Base-by-base conservation (phyloP, 768 basidiomycete genomes). In the Russula ochroleuca region DNA sequence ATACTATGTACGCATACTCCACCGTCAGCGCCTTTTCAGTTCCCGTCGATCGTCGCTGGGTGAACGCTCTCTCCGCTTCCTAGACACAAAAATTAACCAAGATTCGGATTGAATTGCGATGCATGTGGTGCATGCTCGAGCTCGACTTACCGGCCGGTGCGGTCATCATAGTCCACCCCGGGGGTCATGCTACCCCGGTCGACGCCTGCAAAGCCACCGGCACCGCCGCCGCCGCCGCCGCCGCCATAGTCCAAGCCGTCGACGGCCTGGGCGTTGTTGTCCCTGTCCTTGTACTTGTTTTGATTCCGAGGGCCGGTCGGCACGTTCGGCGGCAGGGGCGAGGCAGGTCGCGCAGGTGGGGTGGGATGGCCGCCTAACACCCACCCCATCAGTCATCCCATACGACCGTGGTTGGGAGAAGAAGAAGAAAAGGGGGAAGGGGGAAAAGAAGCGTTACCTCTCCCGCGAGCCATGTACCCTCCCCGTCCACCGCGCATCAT, bases 171-270 rank as follows among this genome's bases (percentile, higher is more conserved):
- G 8, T 67, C 62, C 11, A 41, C 38, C 19, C 31, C 49, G 11
- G 66, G 66, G 15, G 66, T 64, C 40, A 31, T 19, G 25, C 66
- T 64, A 70, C 81, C 49, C 33, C 66, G 59, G 11, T 69, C 70
- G 9, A 55, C 55, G 13, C 37, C 63, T n/a, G 23, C 63, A 21
- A 60, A 60, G 7, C 59, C 67, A 6, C 66, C 70, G 4, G 61
- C 69, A 25, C 69, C 75, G 0, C 69, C 70, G 6, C 74, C 74
- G 8, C 86, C 90, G 2, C 90, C 91, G 5, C 28, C 28, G 5
- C 86, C 90, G 2, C 90, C 91, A 68, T 94, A 94, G 72, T 94
- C 92, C 70, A 94, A 74, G n/a, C 92, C 91, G 71, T 93, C 91
- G 14, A 91, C 89, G 31, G 90, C 90, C 64, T 90, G 87, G 1